Conservation (phyloP, 768 basidiomycete species). For the Boletus vinaceobasis region DNA sequence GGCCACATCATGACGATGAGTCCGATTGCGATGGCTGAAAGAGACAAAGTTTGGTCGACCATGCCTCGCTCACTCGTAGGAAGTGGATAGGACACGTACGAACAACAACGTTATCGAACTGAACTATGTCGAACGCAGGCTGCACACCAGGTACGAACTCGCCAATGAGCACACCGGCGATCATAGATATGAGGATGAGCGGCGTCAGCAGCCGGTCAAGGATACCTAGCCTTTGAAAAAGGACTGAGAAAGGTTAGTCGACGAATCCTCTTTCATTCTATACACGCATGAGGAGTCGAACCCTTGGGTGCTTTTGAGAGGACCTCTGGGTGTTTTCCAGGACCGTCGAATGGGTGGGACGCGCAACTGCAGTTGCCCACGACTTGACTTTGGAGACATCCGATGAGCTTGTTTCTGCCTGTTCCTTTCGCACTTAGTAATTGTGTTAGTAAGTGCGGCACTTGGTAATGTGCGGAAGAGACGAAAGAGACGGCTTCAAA, state of each 20-base stretch:
- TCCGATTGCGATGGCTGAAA: constrained; percentile 72
- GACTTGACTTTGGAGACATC: not conserved
- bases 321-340: not conserved
- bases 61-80: not conserved
- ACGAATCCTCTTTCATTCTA: not conserved
- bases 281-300: not conserved
- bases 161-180: constrained; percentile 72
- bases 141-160: constrained; percentile 60
- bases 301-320: not conserved
- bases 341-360: not conserved
- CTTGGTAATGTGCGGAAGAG: no score
- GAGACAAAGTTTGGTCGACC: not conserved
- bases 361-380: not conserved
- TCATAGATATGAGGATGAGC: constrained; percentile 68
- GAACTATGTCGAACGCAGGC: constrained; percentile 57
- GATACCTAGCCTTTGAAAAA: constrained; percentile 43
- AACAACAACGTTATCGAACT: constrained; percentile 68
- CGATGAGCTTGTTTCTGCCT: no score
- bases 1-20: constrained; percentile 91
- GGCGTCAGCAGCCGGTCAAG: constrained; percentile 63
- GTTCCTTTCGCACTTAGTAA: no score
- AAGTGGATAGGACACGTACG: constrained; percentile 48
- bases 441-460: no score
- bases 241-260: constrained; percentile 19
- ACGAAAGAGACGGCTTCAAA: no score